Base-by-base conservation (phyloP, 257 asterid species). In the Forsythia suspensa region DNA sequence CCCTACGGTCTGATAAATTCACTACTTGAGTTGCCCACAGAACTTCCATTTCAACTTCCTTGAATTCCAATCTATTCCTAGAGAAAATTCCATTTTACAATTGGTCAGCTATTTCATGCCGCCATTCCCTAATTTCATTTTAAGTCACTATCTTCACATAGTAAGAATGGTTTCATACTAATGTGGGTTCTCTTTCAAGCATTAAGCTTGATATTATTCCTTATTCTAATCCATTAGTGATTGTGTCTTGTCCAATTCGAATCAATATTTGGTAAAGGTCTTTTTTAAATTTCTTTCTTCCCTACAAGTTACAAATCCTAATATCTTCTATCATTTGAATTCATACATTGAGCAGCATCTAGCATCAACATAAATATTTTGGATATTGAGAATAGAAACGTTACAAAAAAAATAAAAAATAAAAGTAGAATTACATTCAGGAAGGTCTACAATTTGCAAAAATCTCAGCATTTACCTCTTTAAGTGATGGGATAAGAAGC, bases 401-500 rank as follows among this genome's bases (percentile, higher is more conserved):
- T 29, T 29, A 29, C 48, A 38, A 70, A 39, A 34, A 67, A 48
- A 51, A n/a, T n/a, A n/a, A n/a, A n/a, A n/a, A n/a, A n/a, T n/a
- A n/a, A 13, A 48, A 5, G 18, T 52, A 38, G 11, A 44, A 55
- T 6, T 5, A 39, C 63, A 74, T 39, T 66, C 72, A 63, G 73
- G 73, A 72, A 75, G 72, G 59, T 44, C 36, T 36, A 7, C 24
- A 13, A 70, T 48, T 7, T 57, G 39, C 42, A 66, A 34, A 20
- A 67, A 8, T 52, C 51, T 40, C 24, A 40, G 36, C 63, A 77
- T 87, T 68, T 85, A 93, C 99, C 89, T 95, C 97, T 91, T 89
- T 91, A 80, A 95, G 86, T 12, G 98, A 91, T 80, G 99, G 99
- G 77, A 91, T 82, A 66, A 94, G 81, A 79, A 95, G 97, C 71